Percentiles rank a stretch among this genome's conserved stretches.
Conservation (phyloP, 768 basidiomycete species). For the Lentinus brumalis region DNA sequence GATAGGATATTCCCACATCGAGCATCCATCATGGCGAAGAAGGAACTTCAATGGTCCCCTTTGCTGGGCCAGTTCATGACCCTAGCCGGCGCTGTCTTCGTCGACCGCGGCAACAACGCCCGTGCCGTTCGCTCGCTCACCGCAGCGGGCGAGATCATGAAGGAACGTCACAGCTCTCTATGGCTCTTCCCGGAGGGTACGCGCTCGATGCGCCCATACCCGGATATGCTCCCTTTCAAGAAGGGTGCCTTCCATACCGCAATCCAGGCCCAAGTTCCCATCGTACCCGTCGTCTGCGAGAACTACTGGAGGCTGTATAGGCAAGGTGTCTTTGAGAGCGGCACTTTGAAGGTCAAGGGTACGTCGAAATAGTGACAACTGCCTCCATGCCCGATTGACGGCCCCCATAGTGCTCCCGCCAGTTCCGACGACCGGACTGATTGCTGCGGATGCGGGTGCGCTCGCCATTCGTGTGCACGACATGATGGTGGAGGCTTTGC, state of each 20-base stretch:
- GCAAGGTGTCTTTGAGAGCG: slow-evolving; percentile 72
- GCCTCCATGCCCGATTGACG: slow-evolving; percentile 5
- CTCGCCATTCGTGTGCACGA: slow-evolving; percentile 70
- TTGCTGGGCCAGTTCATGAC: slow-evolving; percentile 88
- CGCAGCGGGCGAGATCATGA: slow-evolving; percentile 80
- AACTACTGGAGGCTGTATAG: slow-evolving; percentile 91
- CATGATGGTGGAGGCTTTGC: slow-evolving; percentile 77
- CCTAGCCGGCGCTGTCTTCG: slow-evolving; percentile 86
- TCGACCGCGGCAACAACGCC: slow-evolving; percentile 81
- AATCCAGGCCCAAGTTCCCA: slow-evolving; percentile 85
- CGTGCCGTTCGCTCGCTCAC: slow-evolving; percentile 75
- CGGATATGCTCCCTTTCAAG: slow-evolving; percentile 85
- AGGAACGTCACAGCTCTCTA: slow-evolving; percentile 65
- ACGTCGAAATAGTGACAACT: slow-evolving; percentile 23
- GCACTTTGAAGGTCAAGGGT: slow-evolving; percentile 84
- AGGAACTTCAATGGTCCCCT: slow-evolving; percentile 82
- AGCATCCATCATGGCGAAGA: slow-evolving; percentile 91
- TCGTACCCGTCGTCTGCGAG: slow-evolving; percentile 89
- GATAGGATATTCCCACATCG: slow-evolving; percentile 77
- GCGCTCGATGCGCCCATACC: slow-evolving; percentile 64
- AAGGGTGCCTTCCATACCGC: slow-evolving; percentile 99
- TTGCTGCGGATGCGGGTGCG: slow-evolving; percentile 64
- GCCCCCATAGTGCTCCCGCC: slow-evolving; percentile 80
- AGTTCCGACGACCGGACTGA: slow-evolving; percentile 72
- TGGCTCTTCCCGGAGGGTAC: slow-evolving; percentile 99